Evolutionary conservation across 345 rosid genomes (phyloP).

Genomic region (Hirschfeldia incana): DNA sequence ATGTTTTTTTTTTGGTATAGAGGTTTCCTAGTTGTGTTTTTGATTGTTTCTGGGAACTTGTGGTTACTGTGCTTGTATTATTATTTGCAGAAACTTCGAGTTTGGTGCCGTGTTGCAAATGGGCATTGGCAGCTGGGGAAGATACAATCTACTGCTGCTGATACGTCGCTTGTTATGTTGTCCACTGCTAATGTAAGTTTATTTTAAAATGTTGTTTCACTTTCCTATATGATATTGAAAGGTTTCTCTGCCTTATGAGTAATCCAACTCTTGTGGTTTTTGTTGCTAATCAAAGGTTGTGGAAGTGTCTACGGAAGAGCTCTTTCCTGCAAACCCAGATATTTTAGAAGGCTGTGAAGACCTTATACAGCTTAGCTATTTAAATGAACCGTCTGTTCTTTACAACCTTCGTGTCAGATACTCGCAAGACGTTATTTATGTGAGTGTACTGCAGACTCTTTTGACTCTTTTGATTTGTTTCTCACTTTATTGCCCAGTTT

Average conservation of each 20-base stretch:
- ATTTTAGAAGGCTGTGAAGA: constrained; percentile 84
- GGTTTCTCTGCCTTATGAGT: constrained; percentile 5
- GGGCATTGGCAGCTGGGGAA: constrained; percentile 79
- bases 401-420: constrained; percentile 82
- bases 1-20: background rate
- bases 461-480: constrained; percentile 3
- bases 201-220: background rate
- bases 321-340: constrained; percentile 94
- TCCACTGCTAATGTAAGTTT: constrained; percentile 65
- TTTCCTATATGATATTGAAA: constrained; percentile 21
- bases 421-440: constrained; percentile 78
- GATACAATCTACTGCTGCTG: constrained; percentile 73
- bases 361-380: constrained; percentile 87
- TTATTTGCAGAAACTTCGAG: constrained; percentile 65
- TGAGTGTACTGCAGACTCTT: constrained; percentile 44
- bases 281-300: constrained; percentile 58
- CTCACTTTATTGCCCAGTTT: constrained; percentile 1
- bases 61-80: constrained; percentile 19
- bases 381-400: constrained; percentile 94
- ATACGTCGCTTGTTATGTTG: constrained; percentile 61
- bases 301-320: constrained; percentile 65
- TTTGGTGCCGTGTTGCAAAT: constrained; percentile 71
- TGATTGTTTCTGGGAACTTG: no score
- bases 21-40: constrained; percentile 1
- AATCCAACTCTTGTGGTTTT: background rate